Evolutionary conservation across 1,284 basidiomycete species (phyloP), one percentile per base, ranked within the genome.

Genomic region (Garcileccinum viscosum): DNA sequence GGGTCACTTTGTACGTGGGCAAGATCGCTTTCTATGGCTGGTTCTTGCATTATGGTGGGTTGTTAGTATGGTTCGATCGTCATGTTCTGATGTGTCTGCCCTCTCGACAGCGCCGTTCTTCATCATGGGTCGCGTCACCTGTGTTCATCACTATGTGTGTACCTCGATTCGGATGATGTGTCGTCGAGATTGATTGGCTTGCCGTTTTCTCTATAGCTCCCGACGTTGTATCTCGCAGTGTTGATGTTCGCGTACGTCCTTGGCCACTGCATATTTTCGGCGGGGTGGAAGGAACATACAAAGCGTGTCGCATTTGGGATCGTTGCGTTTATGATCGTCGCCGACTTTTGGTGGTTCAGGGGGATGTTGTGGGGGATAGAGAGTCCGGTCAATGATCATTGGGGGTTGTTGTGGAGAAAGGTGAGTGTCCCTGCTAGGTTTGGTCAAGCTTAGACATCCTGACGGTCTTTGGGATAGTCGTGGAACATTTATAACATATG

Each of bases 151-250:
- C 84, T 96, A 95, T 77, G 91, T 93, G 74, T 67, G 91, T 84
- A 32, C 32, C 40, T 35, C 40, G 30, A 63, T 33, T 32, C 53
- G 24, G 33, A 53, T 4, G 60, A 5, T 63, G 11, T 53, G 32
- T 68, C 2, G 2, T 38, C 73, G 66, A 75, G 12, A 6, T 24
- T 9, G 50, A 53, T 30, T 53, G 27, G 27, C 50, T 53, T 53
- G 50, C 7, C 15, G 27, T 5, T 8, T 22, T 9, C 40, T 22
- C 64, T 4, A 71, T 24, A 95, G 93, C 90, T 99, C 8, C 97
- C 97, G 3, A 97, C 97, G 0, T 84, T 99, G 17, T 99, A 97
- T 86, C 99, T 99, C 84, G 89, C 96, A 5, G 95, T 99, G 59
- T 82, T 99, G 66, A 96, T 98, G 91, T 85, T 93, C 58, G 95